Evolutionary conservation across 177 flowering plant species (phyloP).

Genomic region (Vitis hybrid): DNA sequence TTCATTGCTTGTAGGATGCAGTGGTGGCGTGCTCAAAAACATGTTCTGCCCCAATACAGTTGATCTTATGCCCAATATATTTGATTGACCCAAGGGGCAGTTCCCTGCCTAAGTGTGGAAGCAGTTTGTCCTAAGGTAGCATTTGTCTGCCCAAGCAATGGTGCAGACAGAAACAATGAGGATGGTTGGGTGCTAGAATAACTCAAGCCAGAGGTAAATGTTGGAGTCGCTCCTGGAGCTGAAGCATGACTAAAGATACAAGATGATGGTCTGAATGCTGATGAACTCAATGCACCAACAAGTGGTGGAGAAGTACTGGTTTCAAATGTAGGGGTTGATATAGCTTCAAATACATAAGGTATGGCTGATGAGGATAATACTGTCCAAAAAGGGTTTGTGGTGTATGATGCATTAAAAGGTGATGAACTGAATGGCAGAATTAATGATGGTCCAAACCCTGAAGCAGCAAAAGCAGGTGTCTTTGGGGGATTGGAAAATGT

Average conservation of each 20-base stretch:
- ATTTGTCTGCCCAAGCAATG: constrained; percentile 56
- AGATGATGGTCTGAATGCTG: constrained; percentile 42
- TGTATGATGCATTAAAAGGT: constrained; percentile 46
- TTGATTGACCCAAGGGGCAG: constrained; percentile 51
- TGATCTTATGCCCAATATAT: constrained; percentile 47
- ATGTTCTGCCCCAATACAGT: constrained; percentile 48
- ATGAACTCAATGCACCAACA: constrained; percentile 26
- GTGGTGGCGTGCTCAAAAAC: constrained; percentile 56
- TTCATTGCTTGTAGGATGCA: constrained; percentile 33
- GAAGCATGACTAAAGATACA: constrained; percentile 53
- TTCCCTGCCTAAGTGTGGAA: constrained; percentile 50
- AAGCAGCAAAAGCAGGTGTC: constrained; percentile 41
- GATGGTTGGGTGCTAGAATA: constrained; percentile 64
- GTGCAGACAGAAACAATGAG: constrained; percentile 57
- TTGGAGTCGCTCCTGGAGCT: constrained; percentile 37
- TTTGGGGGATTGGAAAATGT: constrained; percentile 59
- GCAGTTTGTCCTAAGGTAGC: constrained; percentile 59
- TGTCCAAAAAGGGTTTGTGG: constrained; percentile 43
- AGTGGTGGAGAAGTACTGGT: constrained; percentile 23
- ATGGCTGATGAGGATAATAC: constrained; percentile 52
- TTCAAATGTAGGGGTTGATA: constrained; percentile 31
- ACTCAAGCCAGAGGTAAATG: constrained; percentile 43
- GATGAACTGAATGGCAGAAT: constrained; percentile 58
- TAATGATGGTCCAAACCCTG: constrained; percentile 51
- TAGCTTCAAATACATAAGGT: constrained; percentile 15